Conservation (phyloP, 768 basidiomycete species). For the Hygrophoropsis aurantiaca region DNA sequence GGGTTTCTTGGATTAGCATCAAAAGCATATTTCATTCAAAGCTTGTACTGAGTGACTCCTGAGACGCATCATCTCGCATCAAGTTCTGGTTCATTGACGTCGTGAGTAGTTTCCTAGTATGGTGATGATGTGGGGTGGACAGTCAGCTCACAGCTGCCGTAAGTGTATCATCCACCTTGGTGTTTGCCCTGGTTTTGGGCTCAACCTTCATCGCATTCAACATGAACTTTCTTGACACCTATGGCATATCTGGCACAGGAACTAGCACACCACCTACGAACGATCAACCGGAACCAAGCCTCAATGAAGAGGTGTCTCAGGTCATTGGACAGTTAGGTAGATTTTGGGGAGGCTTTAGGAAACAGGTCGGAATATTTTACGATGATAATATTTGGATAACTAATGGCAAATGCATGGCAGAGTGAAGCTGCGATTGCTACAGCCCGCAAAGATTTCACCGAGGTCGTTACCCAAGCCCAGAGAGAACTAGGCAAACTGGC, state of each 20-base stretch:
- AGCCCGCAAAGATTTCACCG: slow-evolving; percentile 71
- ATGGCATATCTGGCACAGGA: slow-evolving; percentile 49
- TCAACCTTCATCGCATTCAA: too few relatives aligned
- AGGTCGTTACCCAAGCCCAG: slow-evolving; percentile 79
- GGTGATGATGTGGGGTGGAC: too few relatives aligned
- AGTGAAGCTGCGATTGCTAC: slow-evolving; percentile 67
- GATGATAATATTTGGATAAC: not conserved
- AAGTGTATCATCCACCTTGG: too few relatives aligned
- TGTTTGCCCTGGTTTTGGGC: too few relatives aligned
- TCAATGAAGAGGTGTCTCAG: slow-evolving; percentile 87
- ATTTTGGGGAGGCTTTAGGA: slow-evolving; percentile 90
- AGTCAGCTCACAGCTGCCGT: too few relatives aligned
- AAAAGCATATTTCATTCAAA: too few relatives aligned
- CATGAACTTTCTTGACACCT: slow-evolving; percentile 79
- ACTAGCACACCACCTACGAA: slow-evolving; percentile 43
- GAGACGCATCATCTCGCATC: too few relatives aligned
- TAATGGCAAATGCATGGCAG: slow-evolving; percentile 34
- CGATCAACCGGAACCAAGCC: slow-evolving; percentile 47
- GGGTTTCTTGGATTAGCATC: too few relatives aligned
- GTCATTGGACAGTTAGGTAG: slow-evolving; percentile 84
- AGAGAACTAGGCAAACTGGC: slow-evolving; percentile 68
- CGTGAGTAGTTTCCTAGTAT: too few relatives aligned
- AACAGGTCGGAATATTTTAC: slow-evolving; percentile 60
- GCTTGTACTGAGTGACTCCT: too few relatives aligned
- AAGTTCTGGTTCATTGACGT: too few relatives aligned